phyloP scores from a whole-genome alignment of 129 eudicot genomes.

The Daucus carota region DH1_v3.0 NC_030381.2:22477501-22478000 shows the following conservation, averaged over 20 bases:
- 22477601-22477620: slow-evolving; percentile 66
- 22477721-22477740: slow-evolving; percentile 62
- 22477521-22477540: slow-evolving; percentile 79
- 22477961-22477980: slow-evolving; percentile 80
- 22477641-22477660: slow-evolving; percentile 84
- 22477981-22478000: slow-evolving; percentile 59
- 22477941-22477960: slow-evolving; percentile 73
- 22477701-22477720: slow-evolving; percentile 79
- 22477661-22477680: slow-evolving; percentile 75
- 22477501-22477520: slow-evolving; percentile 87
- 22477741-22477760: slow-evolving; percentile 66
- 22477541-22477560: slow-evolving; percentile 86
- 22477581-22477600: slow-evolving; percentile 64
- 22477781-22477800: slow-evolving; percentile 64
- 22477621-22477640: slow-evolving; percentile 65
- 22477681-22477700: slow-evolving; percentile 77
- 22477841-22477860: slow-evolving; percentile 88
- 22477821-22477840: slow-evolving; percentile 83
- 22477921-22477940: slow-evolving; percentile 82
- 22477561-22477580: slow-evolving; percentile 82
- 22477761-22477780: slow-evolving; percentile 78
- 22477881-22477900: slow-evolving; percentile 28
- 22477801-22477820: slow-evolving; percentile 77
- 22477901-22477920: slow-evolving; percentile 76
- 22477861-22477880: slow-evolving; percentile 61